phyloP scores from a whole-genome alignment of 2,329 filamentous ascomycete species.

The Paramyrothecium roridum region DNA sequence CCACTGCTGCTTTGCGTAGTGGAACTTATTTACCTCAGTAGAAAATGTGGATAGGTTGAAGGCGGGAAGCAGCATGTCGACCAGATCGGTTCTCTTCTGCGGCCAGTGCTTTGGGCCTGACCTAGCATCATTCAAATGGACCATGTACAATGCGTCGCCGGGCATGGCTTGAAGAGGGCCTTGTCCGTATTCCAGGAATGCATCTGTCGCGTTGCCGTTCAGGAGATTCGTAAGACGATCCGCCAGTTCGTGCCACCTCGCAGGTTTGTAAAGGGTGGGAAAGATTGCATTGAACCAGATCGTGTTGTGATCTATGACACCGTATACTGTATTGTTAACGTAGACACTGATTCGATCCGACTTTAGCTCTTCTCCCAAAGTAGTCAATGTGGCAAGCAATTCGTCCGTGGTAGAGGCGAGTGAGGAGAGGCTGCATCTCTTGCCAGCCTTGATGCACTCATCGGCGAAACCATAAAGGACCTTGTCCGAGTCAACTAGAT shows the following conservation, averaged over 20 bases:
- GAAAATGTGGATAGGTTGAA: slow-evolving; percentile 22
- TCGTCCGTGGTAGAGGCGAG: slow-evolving; percentile 29
- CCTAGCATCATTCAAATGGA: neutral
- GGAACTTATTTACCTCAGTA: neutral
- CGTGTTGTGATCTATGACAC: slow-evolving; percentile 30
- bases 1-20: slow-evolving; percentile 18
- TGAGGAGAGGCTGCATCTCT: slow-evolving; percentile 38
- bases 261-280: slow-evolving; percentile 32
- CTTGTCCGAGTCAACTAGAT: slow-evolving; percentile 24
- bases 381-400: slow-evolving; percentile 27
- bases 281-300: slow-evolving; percentile 34
- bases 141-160: slow-evolving; percentile 6
- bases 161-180: neutral
- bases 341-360: slow-evolving; percentile 38
- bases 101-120: neutral
- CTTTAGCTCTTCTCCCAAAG: slow-evolving; percentile 27
- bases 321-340: slow-evolving; percentile 36
- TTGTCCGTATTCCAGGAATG: slow-evolving; percentile 27
- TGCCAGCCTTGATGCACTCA: slow-evolving; percentile 37
- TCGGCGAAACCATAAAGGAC: slow-evolving; percentile 28
- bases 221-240: slow-evolving; percentile 29
- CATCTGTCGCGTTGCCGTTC: slow-evolving; percentile 34
- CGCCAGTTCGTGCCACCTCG: slow-evolving; percentile 31
- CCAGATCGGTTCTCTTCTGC: neutral
- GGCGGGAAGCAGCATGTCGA: slow-evolving; percentile 23